These are phyloP conservation scores for Cardamine occulta DNA, from an alignment of 345 rosid genomes.

Conservation along the genomic window DNA sequence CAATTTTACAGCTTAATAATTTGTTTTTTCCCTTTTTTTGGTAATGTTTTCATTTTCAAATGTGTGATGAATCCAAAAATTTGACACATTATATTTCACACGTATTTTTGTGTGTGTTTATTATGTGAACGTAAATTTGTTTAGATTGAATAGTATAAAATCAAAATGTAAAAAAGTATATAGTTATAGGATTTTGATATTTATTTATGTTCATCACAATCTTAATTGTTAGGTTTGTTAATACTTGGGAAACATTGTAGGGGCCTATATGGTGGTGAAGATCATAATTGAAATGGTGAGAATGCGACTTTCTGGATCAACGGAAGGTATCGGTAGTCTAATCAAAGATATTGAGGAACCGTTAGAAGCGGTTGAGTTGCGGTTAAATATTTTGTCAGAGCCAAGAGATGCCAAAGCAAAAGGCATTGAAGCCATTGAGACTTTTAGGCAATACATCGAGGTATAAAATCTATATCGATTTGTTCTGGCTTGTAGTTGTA, in stretches of 20 bases:
- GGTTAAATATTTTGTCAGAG: constrained; percentile 75
- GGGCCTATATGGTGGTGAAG: constrained; percentile 94
- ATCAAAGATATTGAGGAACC: constrained; percentile 83
- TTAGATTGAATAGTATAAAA: neutral
- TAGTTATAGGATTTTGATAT: neutral
- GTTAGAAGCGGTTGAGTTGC: constrained; percentile 59
- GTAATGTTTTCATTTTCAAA: too few relatives aligned
- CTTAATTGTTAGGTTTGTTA: neutral
- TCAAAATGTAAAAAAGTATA: too few relatives aligned
- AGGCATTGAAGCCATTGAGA: constrained; percentile 73
- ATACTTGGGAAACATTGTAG: constrained; percentile 41
- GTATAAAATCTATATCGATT: too few relatives aligned
- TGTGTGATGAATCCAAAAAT: too few relatives aligned
- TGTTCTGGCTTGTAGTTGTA: too few relatives aligned
- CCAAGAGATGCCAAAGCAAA: constrained; percentile 74
- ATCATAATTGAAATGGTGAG: constrained; percentile 87
- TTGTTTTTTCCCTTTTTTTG: neutral
- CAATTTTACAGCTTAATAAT: neutral
- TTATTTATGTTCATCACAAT: neutral
- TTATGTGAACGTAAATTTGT: neutral
- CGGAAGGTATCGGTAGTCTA: constrained; percentile 74
- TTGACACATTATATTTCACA: neutral
- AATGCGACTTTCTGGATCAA: constrained; percentile 69
- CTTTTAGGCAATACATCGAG: constrained; percentile 67
- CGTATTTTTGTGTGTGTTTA: neutral